A percentile compares a stretch with the other conserved stretches of the same genome.
These are phyloP conservation scores for Schizochytrium sp. DNA, from an alignment of 108 stramenopile species.

Conservation along the genomic window DNA sequence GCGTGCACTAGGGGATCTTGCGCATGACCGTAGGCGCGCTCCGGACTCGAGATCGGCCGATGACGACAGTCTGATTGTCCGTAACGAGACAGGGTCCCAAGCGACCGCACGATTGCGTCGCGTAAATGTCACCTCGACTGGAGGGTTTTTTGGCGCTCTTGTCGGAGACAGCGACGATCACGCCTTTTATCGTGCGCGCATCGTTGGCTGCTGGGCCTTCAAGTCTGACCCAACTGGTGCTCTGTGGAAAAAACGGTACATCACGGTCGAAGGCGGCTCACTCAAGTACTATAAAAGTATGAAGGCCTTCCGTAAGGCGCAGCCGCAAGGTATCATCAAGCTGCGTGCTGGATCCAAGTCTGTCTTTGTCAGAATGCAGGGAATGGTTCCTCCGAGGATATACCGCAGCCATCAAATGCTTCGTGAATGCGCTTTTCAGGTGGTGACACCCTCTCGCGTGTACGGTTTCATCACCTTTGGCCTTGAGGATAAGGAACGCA, in stretches of 20 bases:
- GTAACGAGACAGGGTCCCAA: background rate
- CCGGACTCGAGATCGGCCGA: background rate
- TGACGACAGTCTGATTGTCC: background rate
- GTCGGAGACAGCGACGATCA: background rate
- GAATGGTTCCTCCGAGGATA: background rate
- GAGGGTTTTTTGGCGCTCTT: background rate
- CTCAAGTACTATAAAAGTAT: background rate
- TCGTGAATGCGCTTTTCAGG: background rate
- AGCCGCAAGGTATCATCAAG: background rate
- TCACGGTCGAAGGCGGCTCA: background rate
- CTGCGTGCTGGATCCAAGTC: background rate
- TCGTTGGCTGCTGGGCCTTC: background rate
- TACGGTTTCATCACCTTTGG: background rate
- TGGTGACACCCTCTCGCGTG: background rate
- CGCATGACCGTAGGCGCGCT: background rate
- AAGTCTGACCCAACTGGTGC: background rate
- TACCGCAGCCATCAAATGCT: background rate
- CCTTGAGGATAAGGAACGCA: background rate
- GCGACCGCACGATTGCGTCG: background rate
- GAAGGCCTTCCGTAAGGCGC: background rate
- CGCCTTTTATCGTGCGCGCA: background rate
- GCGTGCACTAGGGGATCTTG: background rate
- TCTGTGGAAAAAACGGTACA: background rate
- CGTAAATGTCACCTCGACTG: background rate
- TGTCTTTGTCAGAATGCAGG: background rate